These are phyloP conservation scores for Solidago caesia DNA, from an alignment of 129 eudicot genomes.

Conservation along the genomic window DNA sequence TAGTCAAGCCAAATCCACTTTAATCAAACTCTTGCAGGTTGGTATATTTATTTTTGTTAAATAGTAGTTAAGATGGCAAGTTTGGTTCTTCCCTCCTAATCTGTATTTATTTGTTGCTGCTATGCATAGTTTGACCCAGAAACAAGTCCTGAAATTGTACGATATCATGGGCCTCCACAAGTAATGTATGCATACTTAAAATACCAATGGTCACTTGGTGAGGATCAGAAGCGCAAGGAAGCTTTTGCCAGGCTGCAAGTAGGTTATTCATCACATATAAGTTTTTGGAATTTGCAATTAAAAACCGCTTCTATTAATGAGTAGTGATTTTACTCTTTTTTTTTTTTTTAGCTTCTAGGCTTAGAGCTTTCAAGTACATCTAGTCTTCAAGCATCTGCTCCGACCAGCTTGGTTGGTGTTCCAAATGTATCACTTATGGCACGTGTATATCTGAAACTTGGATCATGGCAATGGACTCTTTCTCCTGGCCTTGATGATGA, in stretches of 20 bases:
- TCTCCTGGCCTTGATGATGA: conserved; percentile 89
- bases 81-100: neutral
- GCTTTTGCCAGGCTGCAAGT: conserved; percentile 90
- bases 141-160: conserved; percentile 70
- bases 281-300: neutral
- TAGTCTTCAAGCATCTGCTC: conserved; percentile 44
- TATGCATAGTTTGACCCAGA: conserved; percentile 83
- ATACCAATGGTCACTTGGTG: conserved; percentile 98
- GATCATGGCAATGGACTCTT: conserved; percentile 92
- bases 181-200: conserved; percentile 84
- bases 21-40: conserved; percentile 91
- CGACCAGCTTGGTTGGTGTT: conserved; percentile 33
- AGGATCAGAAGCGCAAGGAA: conserved; percentile 88
- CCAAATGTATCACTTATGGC: conserved; percentile 73
- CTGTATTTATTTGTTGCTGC: conserved; percentile 9
- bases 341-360: conserved; percentile 62
- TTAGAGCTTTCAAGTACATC: conserved; percentile 60
- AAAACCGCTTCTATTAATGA: neutral
- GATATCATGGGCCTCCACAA: conserved; percentile 85
- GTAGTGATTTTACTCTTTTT: neutral
- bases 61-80: neutral
- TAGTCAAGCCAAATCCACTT: conserved; percentile 90
- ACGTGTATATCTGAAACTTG: conserved; percentile 83
- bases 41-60: conserved; percentile 14
- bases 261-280: conserved; percentile 21